These are phyloP conservation scores for Cyanodermella asteris DNA, from an alignment of 2,329 filamentous ascomycete genomes.

Conservation along the genomic window DNA sequence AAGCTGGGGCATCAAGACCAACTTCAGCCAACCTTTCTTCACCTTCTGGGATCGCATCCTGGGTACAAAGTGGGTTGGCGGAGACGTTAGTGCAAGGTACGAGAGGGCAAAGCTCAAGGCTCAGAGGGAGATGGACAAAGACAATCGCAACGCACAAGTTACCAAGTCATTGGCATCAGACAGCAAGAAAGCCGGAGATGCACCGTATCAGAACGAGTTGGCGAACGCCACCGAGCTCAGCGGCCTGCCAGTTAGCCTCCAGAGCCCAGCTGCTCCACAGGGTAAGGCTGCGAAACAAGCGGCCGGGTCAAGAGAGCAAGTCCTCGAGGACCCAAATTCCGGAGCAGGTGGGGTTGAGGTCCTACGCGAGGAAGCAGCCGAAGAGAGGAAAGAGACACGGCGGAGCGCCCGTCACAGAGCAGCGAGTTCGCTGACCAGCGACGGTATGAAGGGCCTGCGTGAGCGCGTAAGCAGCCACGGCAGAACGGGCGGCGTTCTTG, in stretches of 20 bases:
- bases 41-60: slow-evolving; percentile 80
- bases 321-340: slow-evolving; percentile 17
- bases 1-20: slow-evolving; percentile 84
- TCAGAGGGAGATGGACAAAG: slow-evolving; percentile 33
- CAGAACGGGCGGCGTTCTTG: slow-evolving; percentile 10
- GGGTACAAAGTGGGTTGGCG: slow-evolving; percentile 63
- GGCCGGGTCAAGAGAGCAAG: slow-evolving; percentile 17
- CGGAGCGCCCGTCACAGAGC: slow-evolving; percentile 11
- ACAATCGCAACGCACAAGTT: slow-evolving; percentile 13
- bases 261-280: slow-evolving; percentile 9
- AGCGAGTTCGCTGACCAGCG: slow-evolving; percentile 11
- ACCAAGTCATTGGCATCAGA: slow-evolving; percentile 10
- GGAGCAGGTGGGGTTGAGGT: slow-evolving; percentile 16
- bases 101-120: slow-evolving; percentile 33
- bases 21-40: slow-evolving; percentile 81
- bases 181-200: slow-evolving; percentile 10
- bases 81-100: slow-evolving; percentile 36
- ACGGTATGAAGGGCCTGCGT: slow-evolving; percentile 10
- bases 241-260: slow-evolving; percentile 2
- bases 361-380: slow-evolving; percentile 17
- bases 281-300: slow-evolving; percentile 20
- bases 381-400: slow-evolving; percentile 16
- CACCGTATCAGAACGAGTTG: slow-evolving; percentile 8
- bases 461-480: slow-evolving; percentile 12
- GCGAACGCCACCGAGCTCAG: slow-evolving; percentile 6